Conservation (phyloP, 2,329 filamentous ascomycete genomes). For the Neurospora sp. region DNA sequence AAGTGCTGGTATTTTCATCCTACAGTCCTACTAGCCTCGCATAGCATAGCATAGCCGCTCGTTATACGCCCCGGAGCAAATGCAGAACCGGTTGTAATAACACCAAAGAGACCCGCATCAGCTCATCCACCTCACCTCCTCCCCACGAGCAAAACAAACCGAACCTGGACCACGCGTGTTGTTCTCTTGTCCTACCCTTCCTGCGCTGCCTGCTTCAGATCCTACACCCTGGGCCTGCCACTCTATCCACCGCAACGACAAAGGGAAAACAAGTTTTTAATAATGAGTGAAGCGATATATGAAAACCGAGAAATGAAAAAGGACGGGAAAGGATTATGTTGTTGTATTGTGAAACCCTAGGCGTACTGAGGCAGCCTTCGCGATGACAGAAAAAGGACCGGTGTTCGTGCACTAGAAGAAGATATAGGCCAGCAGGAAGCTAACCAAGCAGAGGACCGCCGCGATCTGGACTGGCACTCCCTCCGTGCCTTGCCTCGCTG, state of each 20-base stretch:
- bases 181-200: neutral
- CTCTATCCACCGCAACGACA: neutral
- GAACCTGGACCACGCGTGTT: neutral
- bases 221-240: neutral
- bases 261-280: neutral
- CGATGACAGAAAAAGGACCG: neutral
- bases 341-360: neutral
- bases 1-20: neutral
- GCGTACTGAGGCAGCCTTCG: neutral
- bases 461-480: slow-evolving; percentile 83
- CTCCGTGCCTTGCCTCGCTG: slow-evolving; percentile 48
- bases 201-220: neutral
- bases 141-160: neutral
- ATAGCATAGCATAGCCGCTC: neutral
- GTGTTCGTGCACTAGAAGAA: slow-evolving; percentile 58
- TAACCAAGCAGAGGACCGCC: slow-evolving; percentile 73
- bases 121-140: neutral
- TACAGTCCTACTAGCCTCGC: neutral
- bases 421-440: slow-evolving; percentile 90
- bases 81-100: neutral
- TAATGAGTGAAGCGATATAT: neutral
- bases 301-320: neutral
- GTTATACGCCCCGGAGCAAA: neutral
- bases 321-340: neutral
- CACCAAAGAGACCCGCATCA: neutral